Base-by-base conservation (phyloP, 1,139 yeast species). In the Wickerhamomyces sp. region DNA sequence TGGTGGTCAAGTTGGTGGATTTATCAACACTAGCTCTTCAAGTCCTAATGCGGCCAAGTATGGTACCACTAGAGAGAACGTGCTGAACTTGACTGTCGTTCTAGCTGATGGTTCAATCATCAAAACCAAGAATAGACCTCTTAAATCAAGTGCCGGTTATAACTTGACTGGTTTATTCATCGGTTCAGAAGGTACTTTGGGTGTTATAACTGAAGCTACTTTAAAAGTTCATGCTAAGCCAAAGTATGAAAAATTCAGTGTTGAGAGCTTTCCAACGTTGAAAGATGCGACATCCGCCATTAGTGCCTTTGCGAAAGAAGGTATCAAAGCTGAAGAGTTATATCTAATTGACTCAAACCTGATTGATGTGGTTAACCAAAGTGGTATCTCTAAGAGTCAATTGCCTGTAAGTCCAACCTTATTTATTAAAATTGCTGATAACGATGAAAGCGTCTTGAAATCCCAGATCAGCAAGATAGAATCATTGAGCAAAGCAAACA, bases 371-470 rank as follows among this genome's bases (percentile, higher is more conserved):
- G 74, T 83, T 48, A 83, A 83, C 58, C 57, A 61, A 30, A 71
- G 81, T 15, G 85, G 82, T 14, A 77, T 76, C 55, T 78, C 85
- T 4, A 61, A 72, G 13, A 66, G 75, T 37, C 69, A 70, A 38
- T 85, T 91, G 84, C 72, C 73, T 27, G 95, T 84, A 58, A 66
- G 70, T 36, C 95, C 95, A 13, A 84, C 95, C 0, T 65, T 88
- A 44, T 79, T 87, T 60, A 74, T 86, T 63, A 86, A 86, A 63
- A 67, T 87, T 40, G 90, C 95, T 10, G 94, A 93, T 6, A 58
- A 62, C 40, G 72, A 80, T 33, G 64, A 72, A 35, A 63, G 64
- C 10, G 71, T 75, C n/a, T 78, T 84, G 32, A 63, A 71, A 34
- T 79, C 78, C 47, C 80, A 84, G 54, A 71, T 81, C 33, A 63